Base-by-base conservation (phyloP, 495 filamentous ascomycete species). In the Podospora sp. region DNA sequence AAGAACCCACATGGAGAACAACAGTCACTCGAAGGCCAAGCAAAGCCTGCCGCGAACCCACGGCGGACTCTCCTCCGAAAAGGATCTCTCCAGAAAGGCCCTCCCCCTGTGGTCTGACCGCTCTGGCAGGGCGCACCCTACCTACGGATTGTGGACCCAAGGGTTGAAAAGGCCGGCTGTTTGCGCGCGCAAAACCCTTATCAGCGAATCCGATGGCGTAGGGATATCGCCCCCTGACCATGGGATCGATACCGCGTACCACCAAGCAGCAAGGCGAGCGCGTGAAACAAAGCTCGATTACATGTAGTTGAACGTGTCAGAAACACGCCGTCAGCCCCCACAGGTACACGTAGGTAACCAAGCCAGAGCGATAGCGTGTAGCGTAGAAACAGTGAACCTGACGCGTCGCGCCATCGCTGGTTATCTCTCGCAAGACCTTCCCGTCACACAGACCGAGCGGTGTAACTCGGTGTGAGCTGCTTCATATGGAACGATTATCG, bases 141-240 rank as follows among this genome's bases (percentile, higher is more conserved):
- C 29, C 29, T 33, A 33, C 29, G 4, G 8, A n/a, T 5, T 36
- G 33, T 12, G 33, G 5, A 12, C 40, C 40, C 40, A 46, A 46
- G 40, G 5, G 40, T 46, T n/a, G n/a, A n/a, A n/a, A 14, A 46
- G 40, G 9, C 16, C 2, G 12, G 9, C 14, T 12, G 40, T 46
- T 46, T 46, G 40, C 40, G 40, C 40, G 40, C 40, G 40, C 40
- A 46, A 46, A 46, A 46, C 11, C 40, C 52, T 55, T 55, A 55
- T 55, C 52, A 26, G 24, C 52, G 52, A 55, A 55, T 55, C 52
- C 52, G 52, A 26, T 12, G 20, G 11, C 52, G 52, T 55, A 55
- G 20, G 52, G 52, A 55, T 55, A 55, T 55, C 52, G 20, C 7
- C 21, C 21, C 52, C 49, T 18, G 18, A 18, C 49, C 16, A 22